phyloP scores from a whole-genome alignment of 306 rosid species.

The Fragaria ananassa region DNA sequence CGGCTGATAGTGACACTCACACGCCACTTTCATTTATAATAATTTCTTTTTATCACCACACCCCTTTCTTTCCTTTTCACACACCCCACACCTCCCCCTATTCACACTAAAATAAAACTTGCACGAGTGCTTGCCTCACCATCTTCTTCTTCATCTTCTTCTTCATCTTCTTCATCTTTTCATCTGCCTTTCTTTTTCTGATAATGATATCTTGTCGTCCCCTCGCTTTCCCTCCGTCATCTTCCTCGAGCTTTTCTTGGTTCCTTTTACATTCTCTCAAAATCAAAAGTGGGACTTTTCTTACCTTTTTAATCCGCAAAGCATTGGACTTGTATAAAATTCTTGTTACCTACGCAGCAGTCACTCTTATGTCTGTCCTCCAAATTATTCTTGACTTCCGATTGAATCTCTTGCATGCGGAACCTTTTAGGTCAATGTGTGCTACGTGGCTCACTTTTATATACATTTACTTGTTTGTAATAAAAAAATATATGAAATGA shows the following conservation, averaged over 20 bases:
- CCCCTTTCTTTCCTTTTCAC: constrained; percentile 13
- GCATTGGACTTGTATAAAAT: background rate
- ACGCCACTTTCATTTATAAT: background rate
- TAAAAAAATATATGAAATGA: too few species aligned
- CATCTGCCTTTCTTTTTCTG: constrained; percentile 20
- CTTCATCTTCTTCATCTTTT: constrained; percentile 3
- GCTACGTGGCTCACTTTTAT: background rate
- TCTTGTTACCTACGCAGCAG: background rate
- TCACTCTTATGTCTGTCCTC: background rate
- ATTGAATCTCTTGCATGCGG: background rate
- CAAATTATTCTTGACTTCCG: background rate
- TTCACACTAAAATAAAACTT: constrained; percentile 33
- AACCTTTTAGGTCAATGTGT: background rate
- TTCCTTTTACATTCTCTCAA: background rate
- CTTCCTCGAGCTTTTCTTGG: background rate
- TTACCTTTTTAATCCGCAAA: background rate
- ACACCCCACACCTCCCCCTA: background rate
- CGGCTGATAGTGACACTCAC: constrained; percentile 48
- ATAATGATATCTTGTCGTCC: constrained; percentile 45
- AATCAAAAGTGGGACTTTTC: background rate
- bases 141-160: constrained; percentile 1
- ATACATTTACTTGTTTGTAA: background rate
- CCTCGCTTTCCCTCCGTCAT: background rate
- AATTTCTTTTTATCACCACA: background rate
- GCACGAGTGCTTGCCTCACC: constrained; percentile 65